Conservation (phyloP, 768 basidiomycete genomes). For the Cubamyces lactineus region DNA sequence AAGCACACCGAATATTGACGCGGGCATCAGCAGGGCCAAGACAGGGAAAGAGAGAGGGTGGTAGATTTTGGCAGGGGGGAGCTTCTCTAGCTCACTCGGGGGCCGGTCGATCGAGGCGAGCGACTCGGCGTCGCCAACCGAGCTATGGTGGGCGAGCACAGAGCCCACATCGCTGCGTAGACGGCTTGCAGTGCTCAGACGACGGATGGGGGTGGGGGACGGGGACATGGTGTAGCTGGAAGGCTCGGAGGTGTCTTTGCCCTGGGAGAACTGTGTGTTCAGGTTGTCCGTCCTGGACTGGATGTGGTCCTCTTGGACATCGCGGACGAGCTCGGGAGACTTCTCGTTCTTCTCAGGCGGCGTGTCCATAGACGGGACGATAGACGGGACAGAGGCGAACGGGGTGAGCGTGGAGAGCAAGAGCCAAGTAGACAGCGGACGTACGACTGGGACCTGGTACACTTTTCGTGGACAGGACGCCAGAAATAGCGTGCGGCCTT, state of each 20-base stretch:
- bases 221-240: conserved; percentile 1
- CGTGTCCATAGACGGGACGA: conserved; percentile 11
- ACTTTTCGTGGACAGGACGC: background rate
- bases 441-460: background rate
- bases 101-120: conserved; percentile 47
- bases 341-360: conserved; percentile 7
- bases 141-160: conserved; percentile 39
- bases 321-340: conserved; percentile 5
- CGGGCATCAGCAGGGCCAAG: conserved; percentile 73
- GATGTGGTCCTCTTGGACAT: background rate
- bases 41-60: conserved; percentile 65
- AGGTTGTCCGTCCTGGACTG: background rate
- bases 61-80: conserved; percentile 43
- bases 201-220: background rate
- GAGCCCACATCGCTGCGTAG: conserved; percentile 36
- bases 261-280: background rate
- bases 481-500: background rate
- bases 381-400: conserved; percentile 2
- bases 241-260: background rate
- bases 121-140: conserved; percentile 41
- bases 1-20: conserved; percentile 85
- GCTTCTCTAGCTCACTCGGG: conserved; percentile 37
- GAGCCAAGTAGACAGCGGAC: background rate
- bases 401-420: conserved; percentile 7
- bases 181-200: background rate